These are phyloP conservation scores for Trichosporon inkin DNA, from an alignment of 1,284 basidiomycete species.

Conservation along the genomic window DNA sequence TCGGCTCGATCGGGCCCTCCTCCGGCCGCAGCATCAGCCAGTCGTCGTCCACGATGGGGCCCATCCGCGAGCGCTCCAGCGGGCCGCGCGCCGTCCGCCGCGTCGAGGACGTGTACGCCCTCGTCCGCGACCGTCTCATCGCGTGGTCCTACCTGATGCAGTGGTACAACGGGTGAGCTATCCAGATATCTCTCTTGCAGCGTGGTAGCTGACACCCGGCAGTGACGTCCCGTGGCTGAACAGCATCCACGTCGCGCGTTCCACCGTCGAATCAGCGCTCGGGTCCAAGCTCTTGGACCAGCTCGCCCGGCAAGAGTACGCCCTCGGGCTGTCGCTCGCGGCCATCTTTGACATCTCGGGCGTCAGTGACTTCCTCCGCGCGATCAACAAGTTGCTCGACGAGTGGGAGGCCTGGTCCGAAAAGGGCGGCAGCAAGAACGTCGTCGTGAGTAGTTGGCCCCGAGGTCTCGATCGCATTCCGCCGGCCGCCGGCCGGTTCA, in stretches of 20 bases:
- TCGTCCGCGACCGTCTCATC: slow-evolving; percentile 40
- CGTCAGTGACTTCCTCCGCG: slow-evolving; percentile 49
- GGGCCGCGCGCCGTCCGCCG: slow-evolving; percentile 21
- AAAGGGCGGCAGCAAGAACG: slow-evolving; percentile 32
- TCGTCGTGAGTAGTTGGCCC: slow-evolving; percentile 33
- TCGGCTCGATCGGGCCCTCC: slow-evolving; percentile 1
- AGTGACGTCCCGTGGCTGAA: slow-evolving; percentile 49
- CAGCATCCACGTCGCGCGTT: slow-evolving; percentile 41
- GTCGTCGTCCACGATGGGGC: slow-evolving; percentile 11
- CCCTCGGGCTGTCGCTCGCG: slow-evolving; percentile 52
- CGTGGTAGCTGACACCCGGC: background rate
- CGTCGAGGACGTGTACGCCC: slow-evolving; percentile 40
- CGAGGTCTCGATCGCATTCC: background rate
- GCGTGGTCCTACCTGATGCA: slow-evolving; percentile 47
- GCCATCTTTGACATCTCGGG: slow-evolving; percentile 50
- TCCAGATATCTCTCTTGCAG: no score
- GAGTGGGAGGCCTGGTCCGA: slow-evolving; percentile 52
- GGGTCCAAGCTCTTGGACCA: slow-evolving; percentile 40
- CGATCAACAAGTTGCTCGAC: slow-evolving; percentile 46
- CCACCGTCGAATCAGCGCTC: slow-evolving; percentile 36
- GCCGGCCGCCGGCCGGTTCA: background rate
- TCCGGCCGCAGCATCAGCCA: slow-evolving; percentile 1
- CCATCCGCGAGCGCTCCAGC: slow-evolving; percentile 7
- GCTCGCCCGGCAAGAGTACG: slow-evolving; percentile 48
- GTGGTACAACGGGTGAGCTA: slow-evolving; percentile 46